Percentiles rank a stretch among this genome's conserved stretches.
Evolutionary conservation across 139 green algal genomes (phyloP).

Genomic region (Chlorella sp.): DNA sequence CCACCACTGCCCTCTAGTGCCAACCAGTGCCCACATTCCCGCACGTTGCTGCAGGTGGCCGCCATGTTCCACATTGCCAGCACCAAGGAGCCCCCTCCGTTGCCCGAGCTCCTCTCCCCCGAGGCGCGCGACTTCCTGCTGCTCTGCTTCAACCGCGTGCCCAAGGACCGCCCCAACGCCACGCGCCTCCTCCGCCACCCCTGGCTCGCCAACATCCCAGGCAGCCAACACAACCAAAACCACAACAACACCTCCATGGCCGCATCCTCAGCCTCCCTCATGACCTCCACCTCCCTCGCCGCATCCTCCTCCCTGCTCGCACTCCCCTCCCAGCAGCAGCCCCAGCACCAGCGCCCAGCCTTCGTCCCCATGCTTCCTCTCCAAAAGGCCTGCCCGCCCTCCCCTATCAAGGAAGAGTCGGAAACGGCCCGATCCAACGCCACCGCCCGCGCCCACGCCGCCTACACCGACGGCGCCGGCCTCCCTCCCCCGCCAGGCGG

Average conservation of each 20-base stretch:
- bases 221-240: neutral
- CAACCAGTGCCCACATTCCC: no score
- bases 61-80: slow-evolving; percentile 91
- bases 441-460: no score
- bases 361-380: neutral
- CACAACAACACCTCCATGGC: neutral
- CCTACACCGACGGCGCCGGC: no score
- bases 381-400: slow-evolving; percentile 12
- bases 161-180: slow-evolving; percentile 57
- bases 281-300: no score
- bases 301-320: neutral
- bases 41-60: slow-evolving; percentile 18
- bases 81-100: slow-evolving; percentile 64
- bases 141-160: slow-evolving; percentile 84
- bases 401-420: slow-evolving; percentile 27
- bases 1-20: no score
- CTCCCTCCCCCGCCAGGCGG: no score
- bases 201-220: slow-evolving; percentile 46
- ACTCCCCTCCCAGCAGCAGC: slow-evolving; percentile 22
- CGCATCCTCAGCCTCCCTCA: no score
- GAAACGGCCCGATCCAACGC: slow-evolving; percentile 8
- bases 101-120: slow-evolving; percentile 62
- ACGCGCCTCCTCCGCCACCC: slow-evolving; percentile 69
- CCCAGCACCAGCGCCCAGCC: neutral
- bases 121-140: slow-evolving; percentile 88